These are phyloP conservation scores for Mollisia scopiformis DNA, from an alignment of 2,329 filamentous ascomycete genomes.

Conservation along the genomic window DNA sequence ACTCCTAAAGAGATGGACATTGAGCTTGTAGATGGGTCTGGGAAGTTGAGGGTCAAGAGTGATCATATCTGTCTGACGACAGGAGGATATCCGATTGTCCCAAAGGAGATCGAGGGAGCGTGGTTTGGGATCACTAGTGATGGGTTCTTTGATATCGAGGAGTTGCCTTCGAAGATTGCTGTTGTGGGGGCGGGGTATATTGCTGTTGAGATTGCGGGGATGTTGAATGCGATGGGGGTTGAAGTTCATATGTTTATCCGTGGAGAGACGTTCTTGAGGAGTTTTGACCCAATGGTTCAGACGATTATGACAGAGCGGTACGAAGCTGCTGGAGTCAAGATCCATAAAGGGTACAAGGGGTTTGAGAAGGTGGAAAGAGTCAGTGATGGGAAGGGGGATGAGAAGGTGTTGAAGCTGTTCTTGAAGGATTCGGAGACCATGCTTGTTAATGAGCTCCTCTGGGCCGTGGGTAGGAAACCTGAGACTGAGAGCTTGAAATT, in stretches of 20 bases:
- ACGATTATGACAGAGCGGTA: conserved; percentile 54
- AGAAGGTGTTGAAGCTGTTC: conserved; percentile 47
- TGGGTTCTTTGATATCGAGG: conserved; percentile 52
- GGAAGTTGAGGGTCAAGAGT: conserved; percentile 43
- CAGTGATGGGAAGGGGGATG: conserved; percentile 39
- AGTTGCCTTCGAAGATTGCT: conserved; percentile 51
- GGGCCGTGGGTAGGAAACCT: conserved; percentile 51
- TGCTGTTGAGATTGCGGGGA: conserved; percentile 52
- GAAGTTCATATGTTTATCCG: conserved; percentile 55
- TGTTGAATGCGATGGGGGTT: conserved; percentile 50
- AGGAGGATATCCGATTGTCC: conserved; percentile 47
- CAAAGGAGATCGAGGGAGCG: conserved; percentile 43
- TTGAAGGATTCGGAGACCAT: conserved; percentile 44
- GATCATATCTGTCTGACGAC: conserved; percentile 51
- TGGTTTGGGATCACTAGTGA: conserved; percentile 54
- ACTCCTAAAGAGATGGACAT: conserved; percentile 48
- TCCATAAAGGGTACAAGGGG: conserved; percentile 48
- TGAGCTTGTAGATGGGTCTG: conserved; percentile 42
- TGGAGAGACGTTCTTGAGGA: conserved; percentile 49
- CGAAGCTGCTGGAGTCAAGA: conserved; percentile 48
- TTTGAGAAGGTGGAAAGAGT: conserved; percentile 48
- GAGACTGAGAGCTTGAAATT: conserved; percentile 47
- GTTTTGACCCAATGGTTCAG: conserved; percentile 55
- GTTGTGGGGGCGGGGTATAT: conserved; percentile 55
- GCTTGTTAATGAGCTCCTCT: conserved; percentile 51